Evolutionary conservation across 2,329 filamentous ascomycete species (phyloP).

Genomic region (Zalaria obscura): DNA sequence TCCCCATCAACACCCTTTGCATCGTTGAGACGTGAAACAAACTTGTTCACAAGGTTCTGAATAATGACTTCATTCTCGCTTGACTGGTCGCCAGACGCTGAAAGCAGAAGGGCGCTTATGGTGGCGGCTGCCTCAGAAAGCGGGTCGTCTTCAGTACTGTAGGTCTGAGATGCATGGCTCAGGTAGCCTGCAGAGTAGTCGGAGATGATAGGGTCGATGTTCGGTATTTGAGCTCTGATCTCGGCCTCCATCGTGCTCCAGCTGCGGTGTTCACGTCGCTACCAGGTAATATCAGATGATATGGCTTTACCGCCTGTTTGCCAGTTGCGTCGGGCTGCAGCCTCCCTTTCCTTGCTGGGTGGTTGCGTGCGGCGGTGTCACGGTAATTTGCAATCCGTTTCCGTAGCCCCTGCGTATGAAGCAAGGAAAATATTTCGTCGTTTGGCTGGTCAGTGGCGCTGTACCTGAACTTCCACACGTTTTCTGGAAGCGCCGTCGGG

Average conservation of each 20-base stretch:
- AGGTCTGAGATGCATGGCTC: conserved; percentile 78
- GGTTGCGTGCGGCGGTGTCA: too few relatives aligned
- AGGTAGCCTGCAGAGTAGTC: conserved; percentile 61
- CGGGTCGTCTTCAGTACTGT: conserved; percentile 63
- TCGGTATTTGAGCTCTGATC: conserved; percentile 19
- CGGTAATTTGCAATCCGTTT: too few relatives aligned
- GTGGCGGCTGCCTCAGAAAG: conserved; percentile 70
- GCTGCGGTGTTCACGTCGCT: background rate
- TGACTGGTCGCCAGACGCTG: conserved; percentile 76
- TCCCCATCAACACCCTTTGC: conserved; percentile 56
- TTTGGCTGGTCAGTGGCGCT: too few relatives aligned
- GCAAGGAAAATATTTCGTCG: too few relatives aligned
- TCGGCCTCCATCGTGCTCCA: conserved; percentile 18
- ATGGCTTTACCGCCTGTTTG: too few relatives aligned
- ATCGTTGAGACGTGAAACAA: conserved; percentile 68
- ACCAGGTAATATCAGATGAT: too few relatives aligned
- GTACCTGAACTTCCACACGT: too few relatives aligned
- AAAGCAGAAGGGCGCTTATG: conserved; percentile 79
- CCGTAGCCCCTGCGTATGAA: too few relatives aligned
- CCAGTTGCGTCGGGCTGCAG: too few relatives aligned
- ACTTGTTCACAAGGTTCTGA: conserved; percentile 73
- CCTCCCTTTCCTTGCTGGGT: too few relatives aligned
- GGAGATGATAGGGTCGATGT: conserved; percentile 22
- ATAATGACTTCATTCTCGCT: conserved; percentile 62
- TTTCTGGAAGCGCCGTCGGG: too few relatives aligned